Evolutionary conservation across 202 grass and related monocot species (phyloP), one percentile per base, ranked within the genome.

Genomic region (Zizania palustris): DNA sequence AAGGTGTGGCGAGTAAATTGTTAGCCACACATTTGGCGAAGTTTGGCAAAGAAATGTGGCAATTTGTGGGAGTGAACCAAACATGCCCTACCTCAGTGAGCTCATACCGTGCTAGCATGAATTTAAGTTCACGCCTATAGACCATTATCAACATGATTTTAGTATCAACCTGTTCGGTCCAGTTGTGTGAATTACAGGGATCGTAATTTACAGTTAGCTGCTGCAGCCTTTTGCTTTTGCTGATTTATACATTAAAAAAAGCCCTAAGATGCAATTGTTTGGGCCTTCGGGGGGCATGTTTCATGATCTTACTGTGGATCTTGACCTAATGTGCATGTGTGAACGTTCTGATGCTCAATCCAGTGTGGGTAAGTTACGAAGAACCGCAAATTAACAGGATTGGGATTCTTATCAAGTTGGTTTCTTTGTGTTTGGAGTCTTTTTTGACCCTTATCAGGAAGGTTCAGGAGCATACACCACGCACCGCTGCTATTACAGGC

Each of bases 381-480:
- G 7, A 64, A 58, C 21, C 20, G 35, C 59, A 72, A 69, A 18
- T 41, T 45, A n/a, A 20, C 76, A 15, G 9, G 49, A 55, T 19
- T 4, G 44, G 60, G 33, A 35, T 33, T 62, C 20, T 45, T 74
- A 73, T 19, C 11, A 44, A 20, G 21, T 38, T 61, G 46, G 34
- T 69, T 65, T 37, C 16, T 65, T 42, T 55, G 35, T 77, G 60
- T 86, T 49, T 58, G 72, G 58, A 49, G 51, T 16, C 18, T 18
- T 65, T 19, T 46, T 60, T 65, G 73, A 50, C 49, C 20, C 60
- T 50, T 82, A 21, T 72, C 78, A 77, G 67, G 49, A 59, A 72
- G 72, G 20, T 60, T 65, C 78, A 82, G 72, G 78, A 65, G 60
- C 65, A 71, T 81, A 63, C 72, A 72, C 13, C 49, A 59, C 67